Base-by-base conservation (phyloP, 768 basidiomycete genomes). In the Psilocybe cyanescens region DNA sequence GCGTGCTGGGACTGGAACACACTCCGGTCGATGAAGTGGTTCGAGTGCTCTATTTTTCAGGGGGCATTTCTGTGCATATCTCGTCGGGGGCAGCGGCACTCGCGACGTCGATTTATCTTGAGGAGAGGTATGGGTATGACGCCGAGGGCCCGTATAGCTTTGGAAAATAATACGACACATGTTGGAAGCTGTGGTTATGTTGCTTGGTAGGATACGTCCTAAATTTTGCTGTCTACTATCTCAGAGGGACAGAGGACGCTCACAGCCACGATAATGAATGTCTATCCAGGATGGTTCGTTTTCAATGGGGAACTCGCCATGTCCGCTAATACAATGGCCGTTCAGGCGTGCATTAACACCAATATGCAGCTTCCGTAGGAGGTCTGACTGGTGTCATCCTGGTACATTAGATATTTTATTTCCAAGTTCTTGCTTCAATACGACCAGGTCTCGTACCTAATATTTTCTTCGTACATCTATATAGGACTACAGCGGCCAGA, bases 1-100 rank as follows among this genome's bases (percentile, higher is more conserved):
- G 95, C 93, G 0, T 93, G 92, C 75, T 97, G 95, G 94, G 91
- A 93, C 3, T 97, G 95, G 95, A 94, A 93, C 68, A 65, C 83
- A 30, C 83, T 90, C 37, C 85, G 85, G 33, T 86, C 83, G 95
- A 87, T 88, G 0, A 86, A 78, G 74, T 69, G 84, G 30, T 79
- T 91, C 55, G 95, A 17, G 91, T 89, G 63, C 89, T 94, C 58
- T 91, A 94, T 72, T 95, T 96, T 61, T 95, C 95, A 8, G 95
- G 95, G 19, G 95, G 19, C 39, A 95, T 92, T 8, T 95, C 95
- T 14, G 94, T 98, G 62, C 95, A 98, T 72, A 97, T 98, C 65
- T 89, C 91, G 5, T 94, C 93, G 14, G 95, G 95, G 49, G 87
- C 87, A 2, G 94, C 94, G 1, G 95, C 93, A 2, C 82, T 98